Evolutionary conservation across 2,329 filamentous ascomycete species (phyloP).

Genomic region (Trichoderma semiorbis): DNA sequence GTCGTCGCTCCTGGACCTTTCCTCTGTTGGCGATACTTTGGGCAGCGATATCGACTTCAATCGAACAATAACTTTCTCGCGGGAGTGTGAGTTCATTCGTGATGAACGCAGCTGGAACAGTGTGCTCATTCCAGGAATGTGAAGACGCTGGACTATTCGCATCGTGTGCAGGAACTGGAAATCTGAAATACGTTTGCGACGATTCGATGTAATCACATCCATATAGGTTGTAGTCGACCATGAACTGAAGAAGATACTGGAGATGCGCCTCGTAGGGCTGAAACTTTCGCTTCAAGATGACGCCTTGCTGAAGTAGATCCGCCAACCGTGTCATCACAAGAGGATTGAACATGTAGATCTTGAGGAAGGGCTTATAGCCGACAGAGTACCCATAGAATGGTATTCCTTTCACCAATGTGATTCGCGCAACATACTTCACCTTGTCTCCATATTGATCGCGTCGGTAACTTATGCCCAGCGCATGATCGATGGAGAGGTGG

Average conservation of each 20-base stretch:
- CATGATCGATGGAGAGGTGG: conserved; percentile 86
- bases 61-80: conserved; percentile 78
- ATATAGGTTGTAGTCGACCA: conserved; percentile 97
- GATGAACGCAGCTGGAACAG: conserved; percentile 51
- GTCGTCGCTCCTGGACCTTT: conserved; percentile 67
- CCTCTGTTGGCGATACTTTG: conserved; percentile 82
- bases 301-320: conserved; percentile 83
- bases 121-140: conserved; percentile 77
- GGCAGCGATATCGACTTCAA: conserved; percentile 87
- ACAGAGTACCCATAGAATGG: conserved; percentile 97
- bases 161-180: conserved; percentile 68
- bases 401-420: conserved; percentile 86
- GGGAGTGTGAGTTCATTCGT: conserved; percentile 62
- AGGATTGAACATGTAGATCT: conserved; percentile 92
- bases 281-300: conserved; percentile 76
- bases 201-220: conserved; percentile 85
- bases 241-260: conserved; percentile 91
- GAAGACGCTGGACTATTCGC: conserved; percentile 55
- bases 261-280: conserved; percentile 94
- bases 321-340: conserved; percentile 80
- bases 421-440: conserved; percentile 75
- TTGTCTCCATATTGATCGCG: conserved; percentile 67
- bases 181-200: conserved; percentile 66
- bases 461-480: conserved; percentile 79
- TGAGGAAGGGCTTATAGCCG: conserved; percentile 85